phyloP scores from a whole-genome alignment of 1,139 yeast genomes.

The Blastobotrys raffinosifermentans region DNA sequence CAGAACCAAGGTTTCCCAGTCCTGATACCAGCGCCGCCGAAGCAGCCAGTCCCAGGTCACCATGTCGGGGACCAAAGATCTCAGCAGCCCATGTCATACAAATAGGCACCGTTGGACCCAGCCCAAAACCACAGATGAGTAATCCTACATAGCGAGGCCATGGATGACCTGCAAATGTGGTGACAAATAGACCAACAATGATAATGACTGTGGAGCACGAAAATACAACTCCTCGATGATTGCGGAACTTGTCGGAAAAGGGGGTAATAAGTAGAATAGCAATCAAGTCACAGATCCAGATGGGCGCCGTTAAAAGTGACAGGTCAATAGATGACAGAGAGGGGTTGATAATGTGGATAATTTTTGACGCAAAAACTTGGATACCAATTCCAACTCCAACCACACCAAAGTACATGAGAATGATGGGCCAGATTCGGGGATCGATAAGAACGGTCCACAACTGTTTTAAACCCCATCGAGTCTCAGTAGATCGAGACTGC shows the following conservation, averaged over 20 bases:
- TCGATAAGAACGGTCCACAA: constrained; percentile 54
- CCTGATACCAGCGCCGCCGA: constrained; percentile 81
- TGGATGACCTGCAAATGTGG: constrained; percentile 64
- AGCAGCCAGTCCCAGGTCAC: constrained; percentile 81
- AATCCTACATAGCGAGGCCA: constrained; percentile 82
- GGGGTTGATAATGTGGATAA: constrained; percentile 62
- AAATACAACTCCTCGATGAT: constrained; percentile 56
- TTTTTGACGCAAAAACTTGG: constrained; percentile 82
- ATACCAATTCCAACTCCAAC: constrained; percentile 86
- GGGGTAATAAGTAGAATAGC: constrained; percentile 75
- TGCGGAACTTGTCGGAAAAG: constrained; percentile 63
- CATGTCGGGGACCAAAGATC: constrained; percentile 63
- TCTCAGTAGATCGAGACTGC: constrained; percentile 41
- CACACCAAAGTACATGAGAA: constrained; percentile 87
- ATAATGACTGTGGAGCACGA: constrained; percentile 57
- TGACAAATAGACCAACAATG: constrained; percentile 67
- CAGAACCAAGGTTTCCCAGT: constrained; percentile 80
- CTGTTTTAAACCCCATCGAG: constrained; percentile 59
- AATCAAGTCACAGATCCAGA: constrained; percentile 81
- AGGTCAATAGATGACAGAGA: constrained; percentile 59
- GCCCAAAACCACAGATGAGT: constrained; percentile 74
- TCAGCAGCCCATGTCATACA: constrained; percentile 85
- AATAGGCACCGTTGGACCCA: constrained; percentile 88
- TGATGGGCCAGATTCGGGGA: constrained; percentile 68
- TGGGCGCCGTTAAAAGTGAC: constrained; percentile 77